Percentiles rank a stretch among this genome's conserved stretches.
Conservation (phyloP, 202 grass and related monocot genomes). For the Digitaria exilis region DNA sequence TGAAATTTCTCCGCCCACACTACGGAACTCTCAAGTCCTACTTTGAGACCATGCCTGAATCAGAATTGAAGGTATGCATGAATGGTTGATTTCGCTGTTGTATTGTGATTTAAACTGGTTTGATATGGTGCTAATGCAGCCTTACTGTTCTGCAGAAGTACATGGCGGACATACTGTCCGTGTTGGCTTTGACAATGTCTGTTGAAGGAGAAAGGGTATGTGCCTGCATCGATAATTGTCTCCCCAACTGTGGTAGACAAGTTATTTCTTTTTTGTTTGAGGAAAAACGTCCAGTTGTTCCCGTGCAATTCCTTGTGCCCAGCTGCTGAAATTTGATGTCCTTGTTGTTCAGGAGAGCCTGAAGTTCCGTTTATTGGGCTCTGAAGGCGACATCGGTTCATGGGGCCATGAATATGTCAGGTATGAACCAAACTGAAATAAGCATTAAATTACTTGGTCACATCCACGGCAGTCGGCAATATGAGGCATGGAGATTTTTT, state of each 20-base stretch:
- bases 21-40: conserved; percentile 85
- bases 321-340: not conserved
- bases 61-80: conserved; percentile 76
- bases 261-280: not conserved
- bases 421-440: conserved; percentile 37
- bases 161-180: conserved; percentile 86
- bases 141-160: conserved; percentile 65
- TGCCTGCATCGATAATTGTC: not conserved
- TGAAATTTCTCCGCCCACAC: conserved; percentile 97
- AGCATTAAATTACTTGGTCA: too few species aligned
- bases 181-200: conserved; percentile 94
- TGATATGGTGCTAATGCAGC: not conserved
- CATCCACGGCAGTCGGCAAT: too few species aligned
- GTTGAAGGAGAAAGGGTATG: conserved; percentile 91
- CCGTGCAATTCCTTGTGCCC: not conserved
- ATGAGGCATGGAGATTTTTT: too few species aligned
- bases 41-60: conserved; percentile 79
- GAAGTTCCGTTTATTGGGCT: conserved; percentile 85
- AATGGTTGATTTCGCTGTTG: not conserved
- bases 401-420: conserved; percentile 99
- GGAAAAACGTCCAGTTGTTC: not conserved
- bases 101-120: not conserved
- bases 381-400: conserved; percentile 90
- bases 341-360: conserved; percentile 73
- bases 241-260: not conserved